Conservation (phyloP, 495 filamentous ascomycete genomes). For the Penicillium turbatum region DNA sequence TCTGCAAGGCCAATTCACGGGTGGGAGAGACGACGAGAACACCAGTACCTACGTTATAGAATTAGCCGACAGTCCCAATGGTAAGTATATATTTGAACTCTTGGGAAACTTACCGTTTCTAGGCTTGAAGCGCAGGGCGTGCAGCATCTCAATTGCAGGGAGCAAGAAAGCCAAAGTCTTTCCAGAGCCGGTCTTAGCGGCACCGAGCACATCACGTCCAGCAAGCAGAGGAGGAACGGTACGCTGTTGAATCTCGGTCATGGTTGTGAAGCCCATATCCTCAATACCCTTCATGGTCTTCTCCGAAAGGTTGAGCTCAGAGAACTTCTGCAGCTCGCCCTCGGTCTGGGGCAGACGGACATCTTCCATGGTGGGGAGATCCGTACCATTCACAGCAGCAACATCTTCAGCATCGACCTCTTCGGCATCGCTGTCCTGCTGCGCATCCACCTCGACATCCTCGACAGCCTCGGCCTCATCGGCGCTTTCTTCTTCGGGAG, state of each 20-base stretch:
- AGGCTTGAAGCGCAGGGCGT: slow-evolving; percentile 82
- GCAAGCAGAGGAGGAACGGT: slow-evolving; percentile 85
- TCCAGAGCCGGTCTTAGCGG: slow-evolving; percentile 93
- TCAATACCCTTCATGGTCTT: slow-evolving; percentile 84
- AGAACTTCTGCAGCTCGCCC: slow-evolving; percentile 58
- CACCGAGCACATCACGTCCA: slow-evolving; percentile 89
- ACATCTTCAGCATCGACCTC: slow-evolving; percentile 23
- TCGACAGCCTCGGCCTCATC: slow-evolving; percentile 22
- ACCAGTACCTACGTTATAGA: slow-evolving; percentile 57
- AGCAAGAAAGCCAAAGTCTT: slow-evolving; percentile 96
- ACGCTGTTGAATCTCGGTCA: slow-evolving; percentile 93
- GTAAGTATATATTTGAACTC: neutral
- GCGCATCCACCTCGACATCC: slow-evolving; percentile 17
- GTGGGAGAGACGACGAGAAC: slow-evolving; percentile 67
- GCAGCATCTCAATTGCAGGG: slow-evolving; percentile 91
- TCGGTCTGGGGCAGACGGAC: slow-evolving; percentile 55
- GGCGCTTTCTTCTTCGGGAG: slow-evolving; percentile 32
- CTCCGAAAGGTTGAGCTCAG: slow-evolving; percentile 78
- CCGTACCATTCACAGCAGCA: slow-evolving; percentile 27
- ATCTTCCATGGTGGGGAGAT: slow-evolving; percentile 48
- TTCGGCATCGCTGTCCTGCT: slow-evolving; percentile 20
- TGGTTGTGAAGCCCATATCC: slow-evolving; percentile 86
- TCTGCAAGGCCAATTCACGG: slow-evolving; percentile 89
- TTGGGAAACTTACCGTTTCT: slow-evolving; percentile 49
- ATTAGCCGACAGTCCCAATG: slow-evolving; percentile 1